Evolutionary conservation across 495 filamentous ascomycete species (phyloP), one percentile per base, ranked within the genome.

Genomic region (Tuber brumale): DNA sequence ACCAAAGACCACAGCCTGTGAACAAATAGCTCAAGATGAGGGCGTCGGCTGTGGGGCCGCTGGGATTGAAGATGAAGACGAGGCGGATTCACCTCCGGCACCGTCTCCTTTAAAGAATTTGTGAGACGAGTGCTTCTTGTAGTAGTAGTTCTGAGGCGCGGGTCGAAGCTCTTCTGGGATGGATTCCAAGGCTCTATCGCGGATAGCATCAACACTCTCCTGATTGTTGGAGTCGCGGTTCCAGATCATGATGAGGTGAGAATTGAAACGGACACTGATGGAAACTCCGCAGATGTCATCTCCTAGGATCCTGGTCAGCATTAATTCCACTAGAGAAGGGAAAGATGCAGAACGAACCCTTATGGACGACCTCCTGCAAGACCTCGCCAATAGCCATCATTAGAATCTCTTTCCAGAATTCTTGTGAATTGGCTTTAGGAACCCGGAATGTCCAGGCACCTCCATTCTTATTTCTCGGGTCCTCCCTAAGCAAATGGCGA

Each of bases 381-480:
- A 91, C 88, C 86, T 95, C 94, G 23, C 93, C 94, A 76, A 96
- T 92, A 37, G 91, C 92, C 85, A 96, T 86, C 83, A 95, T 85
- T 77, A 93, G 89, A 42, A 95, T 85, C 76, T 93, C 89, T 76
- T 91, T 91, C 89, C 93, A 97, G 81, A 96, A 92, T 72, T 92
- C 90, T 42, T 89, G 87, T 1, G 91, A 92, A 74, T 85, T 86
- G 69, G 85, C 86, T 85, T 95, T 95, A 35, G 90, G 91, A 69
- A 97, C 90, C 31, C 93, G 89, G 84, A 97, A 97, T 0, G 91
- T 94, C 92, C 93, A 97, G 78, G 90, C 90, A 41, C 94, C 94
- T 31, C 94, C 94, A 41, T 88, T 86, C 70, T 90, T 85, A 84
- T 97, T 97, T 70, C 94, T 88, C 48, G 91, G 88, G 82, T 97